phyloP scores from a whole-genome alignment of 2,329 filamentous ascomycete genomes.

The Ceratocystis albifundus region DNA sequence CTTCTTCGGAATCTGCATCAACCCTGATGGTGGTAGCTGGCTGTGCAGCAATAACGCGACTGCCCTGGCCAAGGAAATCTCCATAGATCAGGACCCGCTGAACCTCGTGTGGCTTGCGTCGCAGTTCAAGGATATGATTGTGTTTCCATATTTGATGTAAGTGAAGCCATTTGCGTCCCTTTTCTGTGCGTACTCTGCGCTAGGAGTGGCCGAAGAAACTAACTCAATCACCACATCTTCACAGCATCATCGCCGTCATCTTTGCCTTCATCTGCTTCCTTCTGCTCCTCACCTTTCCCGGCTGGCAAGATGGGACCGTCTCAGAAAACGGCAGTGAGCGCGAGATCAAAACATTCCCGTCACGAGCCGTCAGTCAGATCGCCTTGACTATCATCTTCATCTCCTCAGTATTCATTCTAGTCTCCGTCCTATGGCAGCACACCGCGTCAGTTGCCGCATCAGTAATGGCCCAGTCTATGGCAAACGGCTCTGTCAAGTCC shows the following conservation, averaged over 20 bases:
- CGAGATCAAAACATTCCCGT: slow-evolving; percentile 90
- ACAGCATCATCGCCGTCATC: slow-evolving; percentile 89
- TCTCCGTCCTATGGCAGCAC: slow-evolving; percentile 78
- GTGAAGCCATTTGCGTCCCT: slow-evolving; percentile 29
- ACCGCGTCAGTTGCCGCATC: slow-evolving; percentile 92
- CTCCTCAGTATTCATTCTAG: slow-evolving; percentile 57
- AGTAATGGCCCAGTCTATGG: slow-evolving; percentile 84
- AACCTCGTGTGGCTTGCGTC: slow-evolving; percentile 95
- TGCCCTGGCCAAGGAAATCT: slow-evolving; percentile 76
- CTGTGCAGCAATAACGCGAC: slow-evolving; percentile 97
- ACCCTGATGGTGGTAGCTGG: slow-evolving; percentile 78
- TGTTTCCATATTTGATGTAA: slow-evolving; percentile 92
- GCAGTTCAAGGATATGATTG: slow-evolving; percentile 97
- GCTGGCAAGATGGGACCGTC: slow-evolving; percentile 77
- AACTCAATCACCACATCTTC: neutral
- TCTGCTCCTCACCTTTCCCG: slow-evolving; percentile 88
- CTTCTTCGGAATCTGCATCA: slow-evolving; percentile 96
- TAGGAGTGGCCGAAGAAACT: neutral
- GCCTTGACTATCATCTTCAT: slow-evolving; percentile 86
- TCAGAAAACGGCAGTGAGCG: slow-evolving; percentile 61
- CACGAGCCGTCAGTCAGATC: slow-evolving; percentile 80
- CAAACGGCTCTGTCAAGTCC: slow-evolving; percentile 74
- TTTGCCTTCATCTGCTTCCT: slow-evolving; percentile 94
- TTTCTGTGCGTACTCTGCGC: no score
- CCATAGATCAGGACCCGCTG: slow-evolving; percentile 83